These are phyloP conservation scores for Globisporangium paddicum DNA, from an alignment of 352 stramenopile genomes.

Conservation along the genomic window DNA sequence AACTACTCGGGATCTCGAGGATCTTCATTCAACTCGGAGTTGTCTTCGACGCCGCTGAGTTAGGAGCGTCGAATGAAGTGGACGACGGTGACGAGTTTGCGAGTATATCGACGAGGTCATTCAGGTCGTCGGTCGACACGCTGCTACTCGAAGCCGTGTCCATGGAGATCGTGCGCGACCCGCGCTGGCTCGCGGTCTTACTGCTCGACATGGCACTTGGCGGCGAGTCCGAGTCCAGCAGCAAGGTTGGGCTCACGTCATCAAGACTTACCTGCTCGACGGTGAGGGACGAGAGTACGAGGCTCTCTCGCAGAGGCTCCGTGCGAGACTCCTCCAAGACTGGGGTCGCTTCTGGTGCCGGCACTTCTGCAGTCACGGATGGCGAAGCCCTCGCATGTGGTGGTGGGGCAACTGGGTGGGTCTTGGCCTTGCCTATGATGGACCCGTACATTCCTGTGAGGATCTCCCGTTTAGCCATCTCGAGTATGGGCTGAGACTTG, in stretches of 20 bases:
- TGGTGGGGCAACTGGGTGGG: background rate
- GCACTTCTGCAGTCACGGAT: no score
- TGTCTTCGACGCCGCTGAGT: background rate
- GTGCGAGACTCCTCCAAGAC: background rate
- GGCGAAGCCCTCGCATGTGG: background rate
- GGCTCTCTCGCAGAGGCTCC: background rate
- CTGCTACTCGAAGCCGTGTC: slow-evolving; percentile 5
- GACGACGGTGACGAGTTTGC: background rate
- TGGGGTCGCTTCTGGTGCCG: background rate
- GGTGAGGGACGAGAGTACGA: background rate
- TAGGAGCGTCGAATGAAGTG: background rate
- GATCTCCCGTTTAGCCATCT: slow-evolving; percentile 10
- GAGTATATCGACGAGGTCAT: slow-evolving; percentile 1
- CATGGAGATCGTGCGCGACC: slow-evolving; percentile 7
- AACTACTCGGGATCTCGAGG: background rate
- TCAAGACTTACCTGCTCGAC: background rate
- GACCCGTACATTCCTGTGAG: slow-evolving; percentile 3
- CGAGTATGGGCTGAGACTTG: background rate
- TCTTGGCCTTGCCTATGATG: background rate
- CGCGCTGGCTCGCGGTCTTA: background rate
- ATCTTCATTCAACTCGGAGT: slow-evolving; percentile 6
- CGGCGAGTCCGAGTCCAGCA: background rate
- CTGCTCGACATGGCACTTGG: background rate
- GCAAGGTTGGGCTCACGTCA: background rate
- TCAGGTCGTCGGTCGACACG: slow-evolving; percentile 3